Evolutionary conservation across 2,329 filamentous ascomycete species (phyloP).

Genomic region (Cucurbitaria berberidis): DNA sequence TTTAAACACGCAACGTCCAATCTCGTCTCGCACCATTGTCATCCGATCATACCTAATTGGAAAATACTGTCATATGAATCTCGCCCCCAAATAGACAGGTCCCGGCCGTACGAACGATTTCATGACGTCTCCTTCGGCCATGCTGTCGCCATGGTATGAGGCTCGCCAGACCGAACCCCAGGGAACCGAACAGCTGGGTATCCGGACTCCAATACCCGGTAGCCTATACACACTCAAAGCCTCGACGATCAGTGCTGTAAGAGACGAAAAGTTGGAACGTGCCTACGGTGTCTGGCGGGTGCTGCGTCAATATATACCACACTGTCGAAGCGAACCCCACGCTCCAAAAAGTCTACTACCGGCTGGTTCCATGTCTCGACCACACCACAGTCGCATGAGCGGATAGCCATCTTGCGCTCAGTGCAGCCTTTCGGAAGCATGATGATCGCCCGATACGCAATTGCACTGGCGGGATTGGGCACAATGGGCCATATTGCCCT

Average conservation of each 20-base stretch:
- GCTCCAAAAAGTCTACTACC: constrained; percentile 11
- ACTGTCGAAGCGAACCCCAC: constrained; percentile 14
- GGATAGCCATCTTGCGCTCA: constrained; percentile 4
- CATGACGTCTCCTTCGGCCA: not conserved
- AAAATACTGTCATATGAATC: constrained; percentile 8
- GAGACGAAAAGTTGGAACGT: not conserved
- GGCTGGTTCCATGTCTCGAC: constrained; percentile 5
- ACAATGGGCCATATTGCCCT: constrained; percentile 22
- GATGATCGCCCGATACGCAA: constrained; percentile 20
- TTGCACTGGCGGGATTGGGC: constrained; percentile 24
- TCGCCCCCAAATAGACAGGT: constrained; percentile 14
- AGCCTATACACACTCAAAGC: not conserved
- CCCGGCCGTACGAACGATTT: constrained; percentile 4
- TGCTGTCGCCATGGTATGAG: constrained; percentile 10
- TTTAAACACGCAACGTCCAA: not conserved
- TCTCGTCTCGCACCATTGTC: constrained; percentile 16
- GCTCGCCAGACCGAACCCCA: constrained; percentile 24
- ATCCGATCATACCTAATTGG: constrained; percentile 7
- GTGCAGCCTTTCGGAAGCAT: constrained; percentile 2
- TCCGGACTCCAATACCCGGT: constrained; percentile 1
- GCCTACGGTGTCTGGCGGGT: not conserved
- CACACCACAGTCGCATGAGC: constrained; percentile 14
- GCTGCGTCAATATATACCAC: not conserved
- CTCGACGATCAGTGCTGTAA: not conserved
- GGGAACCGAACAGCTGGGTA: constrained; percentile 2